Evolutionary conservation across 2,329 filamentous ascomycete species (phyloP).

Genomic region (Monosporascus sp.): DNA sequence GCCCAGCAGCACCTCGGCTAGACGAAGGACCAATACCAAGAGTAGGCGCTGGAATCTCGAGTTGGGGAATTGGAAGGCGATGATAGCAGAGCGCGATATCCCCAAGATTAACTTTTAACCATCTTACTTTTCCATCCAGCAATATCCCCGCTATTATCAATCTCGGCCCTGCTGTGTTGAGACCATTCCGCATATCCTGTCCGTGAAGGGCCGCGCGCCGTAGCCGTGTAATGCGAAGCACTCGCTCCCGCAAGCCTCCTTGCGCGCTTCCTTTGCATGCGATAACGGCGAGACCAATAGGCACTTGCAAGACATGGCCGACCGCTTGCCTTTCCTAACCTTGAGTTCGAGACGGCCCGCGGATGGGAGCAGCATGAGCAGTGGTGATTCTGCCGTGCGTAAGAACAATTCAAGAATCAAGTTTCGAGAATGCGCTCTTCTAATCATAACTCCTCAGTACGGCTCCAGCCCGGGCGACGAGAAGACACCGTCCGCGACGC

Average conservation of each 20-base stretch:
- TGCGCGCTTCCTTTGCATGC: neutral
- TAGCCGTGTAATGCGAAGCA: constrained; percentile 15
- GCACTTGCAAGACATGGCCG: constrained; percentile 29
- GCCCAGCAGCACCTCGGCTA: too few species aligned
- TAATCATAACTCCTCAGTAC: constrained; percentile 37
- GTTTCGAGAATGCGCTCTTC: constrained; percentile 19
- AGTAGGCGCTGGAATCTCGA: too few species aligned
- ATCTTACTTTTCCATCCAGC: too few species aligned
- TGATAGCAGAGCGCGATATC: too few species aligned
- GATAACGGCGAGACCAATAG: neutral
- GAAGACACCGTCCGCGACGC: constrained; percentile 39
- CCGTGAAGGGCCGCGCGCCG: constrained; percentile 14
- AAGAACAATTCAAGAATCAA: constrained; percentile 15
- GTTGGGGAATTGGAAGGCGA: too few species aligned
- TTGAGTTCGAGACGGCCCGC: constrained; percentile 45
- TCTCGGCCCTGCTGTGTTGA: neutral
- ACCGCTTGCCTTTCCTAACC: constrained; percentile 46
- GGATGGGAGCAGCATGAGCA: constrained; percentile 41
- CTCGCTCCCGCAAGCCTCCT: constrained; percentile 1
- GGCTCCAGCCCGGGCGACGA: constrained; percentile 37
- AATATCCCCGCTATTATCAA: too few species aligned
- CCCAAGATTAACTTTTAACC: too few species aligned
- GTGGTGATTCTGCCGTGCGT: constrained; percentile 46
- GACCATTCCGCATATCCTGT: neutral
- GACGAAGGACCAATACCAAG: too few species aligned